Base-by-base conservation (phyloP, 164 flowering plant genomes). In the Nymphaea colorata region DNA sequence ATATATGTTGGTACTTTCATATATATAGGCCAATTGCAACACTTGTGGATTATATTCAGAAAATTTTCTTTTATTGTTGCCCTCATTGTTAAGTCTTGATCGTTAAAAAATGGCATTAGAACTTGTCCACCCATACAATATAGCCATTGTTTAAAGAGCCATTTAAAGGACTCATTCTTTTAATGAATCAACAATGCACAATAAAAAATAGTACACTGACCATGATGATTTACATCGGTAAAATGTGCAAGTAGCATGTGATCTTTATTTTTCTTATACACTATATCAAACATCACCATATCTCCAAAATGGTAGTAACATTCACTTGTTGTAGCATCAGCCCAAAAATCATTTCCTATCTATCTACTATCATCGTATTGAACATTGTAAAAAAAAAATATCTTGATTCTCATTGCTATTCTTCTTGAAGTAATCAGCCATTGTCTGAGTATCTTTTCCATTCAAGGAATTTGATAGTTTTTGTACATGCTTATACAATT, bases 121-220 rank as follows among this genome's bases (percentile, higher is more conserved):
- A 44, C 67, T 16, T 17, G 44, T 15, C 74, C 74, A 61, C 47
- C 42, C 70, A 72, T 63, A 61, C 67, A 65, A 16, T 25, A 15
- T 16, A 72, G 6, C 70, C 70, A 67, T 5, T 51, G 59, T 55
- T 67, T 63, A 18, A 72, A 72, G 18, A 67, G 42, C 70, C 67
- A 67, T 51, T n/a, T 57, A 62, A 67, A 72, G 11, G 69, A 43
- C 25, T 43, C 67, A 10, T 36, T 62, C 7, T 44, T 53, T 43
- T 51, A 69, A 62, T 67, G 62, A 60, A 67, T 16, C 55, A 67
- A 43, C n/a, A 67, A 43, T 16, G 51, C 53, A 63, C 57, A 47
- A 42, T 67, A 57, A 55, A 72, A n/a, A 25, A 69, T 62, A 25
- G 62, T 61, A 45, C 66, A 42, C 14, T 53, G 59, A 14, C 43